These are phyloP conservation scores for Dryas drummondii DNA, from an alignment of 306 rosid species.

Conservation along the genomic window DNA sequence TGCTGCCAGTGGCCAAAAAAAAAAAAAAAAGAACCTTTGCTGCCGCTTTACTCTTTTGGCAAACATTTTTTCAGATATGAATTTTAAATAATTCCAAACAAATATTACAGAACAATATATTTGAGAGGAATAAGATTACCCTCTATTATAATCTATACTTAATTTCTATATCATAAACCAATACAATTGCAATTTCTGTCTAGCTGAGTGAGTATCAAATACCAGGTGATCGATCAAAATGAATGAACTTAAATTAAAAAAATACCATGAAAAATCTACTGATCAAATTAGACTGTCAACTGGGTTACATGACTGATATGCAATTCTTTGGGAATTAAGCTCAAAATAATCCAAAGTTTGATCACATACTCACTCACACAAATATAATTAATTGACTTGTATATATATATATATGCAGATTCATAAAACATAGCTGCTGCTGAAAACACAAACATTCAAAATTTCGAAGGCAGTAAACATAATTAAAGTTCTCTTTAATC, in stretches of 20 bases:
- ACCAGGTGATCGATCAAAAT: too few relatives aligned
- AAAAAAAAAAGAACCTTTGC: slow-evolving; percentile 44
- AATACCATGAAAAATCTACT: too few relatives aligned
- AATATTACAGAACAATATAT: not conserved
- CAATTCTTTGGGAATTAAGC: too few relatives aligned
- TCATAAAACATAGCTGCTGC: not conserved
- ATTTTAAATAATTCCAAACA: not conserved
- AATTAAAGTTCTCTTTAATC: slow-evolving; percentile 5
- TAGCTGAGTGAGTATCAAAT: too few relatives aligned
- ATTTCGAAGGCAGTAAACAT: slow-evolving; percentile 17
- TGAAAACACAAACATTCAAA: slow-evolving; percentile 12
- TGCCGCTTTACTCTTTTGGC: slow-evolving; percentile 11
- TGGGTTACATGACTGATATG: too few relatives aligned
- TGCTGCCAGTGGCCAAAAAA: too few relatives aligned
- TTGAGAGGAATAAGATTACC: too few relatives aligned
- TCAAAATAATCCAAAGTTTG: not conserved
- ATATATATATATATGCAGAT: not conserved
- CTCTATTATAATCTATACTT: too few relatives aligned
- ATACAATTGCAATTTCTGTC: too few relatives aligned
- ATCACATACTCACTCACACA: not conserved
- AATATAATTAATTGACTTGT: too few relatives aligned
- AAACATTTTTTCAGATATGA: not conserved
- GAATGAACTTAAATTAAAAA: not conserved
- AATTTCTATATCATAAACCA: too few relatives aligned
- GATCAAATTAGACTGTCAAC: too few relatives aligned